These are phyloP conservation scores for Clathrospora elynae DNA, from an alignment of 2,329 filamentous ascomycete species.

Conservation along the genomic window DNA sequence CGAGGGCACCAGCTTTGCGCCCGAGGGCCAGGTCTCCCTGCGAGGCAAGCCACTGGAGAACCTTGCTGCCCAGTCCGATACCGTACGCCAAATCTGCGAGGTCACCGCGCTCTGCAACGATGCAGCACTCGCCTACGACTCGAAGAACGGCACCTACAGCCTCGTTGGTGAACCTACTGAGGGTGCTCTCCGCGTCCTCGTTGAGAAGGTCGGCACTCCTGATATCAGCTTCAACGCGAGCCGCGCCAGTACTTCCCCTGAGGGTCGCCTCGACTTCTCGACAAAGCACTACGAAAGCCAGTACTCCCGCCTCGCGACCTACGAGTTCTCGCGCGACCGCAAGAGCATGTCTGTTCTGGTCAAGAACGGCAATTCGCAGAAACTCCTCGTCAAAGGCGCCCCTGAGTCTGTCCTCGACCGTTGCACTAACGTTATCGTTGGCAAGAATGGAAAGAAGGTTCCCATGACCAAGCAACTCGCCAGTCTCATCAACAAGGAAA, in stretches of 20 bases:
- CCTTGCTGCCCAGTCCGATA: constrained; percentile 72
- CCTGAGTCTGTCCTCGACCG: constrained; percentile 93
- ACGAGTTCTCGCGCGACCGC: constrained; percentile 94
- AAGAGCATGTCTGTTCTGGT: constrained; percentile 99
- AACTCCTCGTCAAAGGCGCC: constrained; percentile 92
- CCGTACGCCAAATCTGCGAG: constrained; percentile 76
- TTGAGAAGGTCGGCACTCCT: constrained; percentile 91
- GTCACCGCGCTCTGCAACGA: constrained; percentile 84
- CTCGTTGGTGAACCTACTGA: constrained; percentile 95
- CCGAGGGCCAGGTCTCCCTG: constrained; percentile 73
- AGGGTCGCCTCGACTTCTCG: constrained; percentile 75
- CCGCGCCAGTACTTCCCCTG: constrained; percentile 54
- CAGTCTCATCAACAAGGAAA: constrained; percentile 74
- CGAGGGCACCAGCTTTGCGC: constrained; percentile 90
- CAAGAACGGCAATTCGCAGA: constrained; percentile 69
- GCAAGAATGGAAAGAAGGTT: constrained; percentile 77
- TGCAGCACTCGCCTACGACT: constrained; percentile 79
- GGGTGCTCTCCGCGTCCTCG: constrained; percentile 85
- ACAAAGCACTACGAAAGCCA: constrained; percentile 83
- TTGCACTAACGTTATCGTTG: constrained; percentile 81
- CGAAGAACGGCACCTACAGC: constrained; percentile 72
- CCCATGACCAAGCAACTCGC: constrained; percentile 71
- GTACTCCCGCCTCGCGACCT: constrained; percentile 78
- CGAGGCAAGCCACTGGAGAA: constrained; percentile 72
- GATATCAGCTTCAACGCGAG: constrained; percentile 64